Evolutionary conservation across 2,329 filamentous ascomycete species (phyloP), one percentile per base, ranked within the genome.

Genomic region (Sporothrix euskadiensis): DNA sequence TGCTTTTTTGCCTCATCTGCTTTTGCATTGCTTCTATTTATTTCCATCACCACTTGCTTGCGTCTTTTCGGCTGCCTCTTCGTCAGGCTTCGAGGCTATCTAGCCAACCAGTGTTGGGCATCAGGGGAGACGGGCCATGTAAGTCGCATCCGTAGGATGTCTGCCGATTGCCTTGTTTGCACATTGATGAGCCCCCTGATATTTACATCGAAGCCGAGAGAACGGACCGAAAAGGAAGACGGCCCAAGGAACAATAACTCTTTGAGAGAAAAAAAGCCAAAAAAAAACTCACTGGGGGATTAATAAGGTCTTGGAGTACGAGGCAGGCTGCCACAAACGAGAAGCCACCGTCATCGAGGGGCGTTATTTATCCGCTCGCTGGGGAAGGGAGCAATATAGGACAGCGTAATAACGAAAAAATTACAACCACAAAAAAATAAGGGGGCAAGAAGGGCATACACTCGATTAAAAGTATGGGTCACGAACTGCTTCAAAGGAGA

Each of bases 61-160:
- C 39, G 2, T 47, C 5, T 68, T 69, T 57, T 19, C 39, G 7
- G 14, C 47, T 47, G 4, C 26, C 26, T 30, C 19, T 47, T 39
- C 22, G 54, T 71, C 39, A 41, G 69, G 69, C 69, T 9, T 8
- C 32, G 16, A 22, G 7, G 47, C 30, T 3, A 41, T 59, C 26
- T 35, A 41, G 41, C 57, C 70, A 65, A 65, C 70, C 57, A 65
- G 16, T 9, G 61, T 71, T 65, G 57, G 70, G 70, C 70, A 65
- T 52, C 70, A 71, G 69, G 39, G 26, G n/a, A 39, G 32, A 69
- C 19, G 52, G 39, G 69, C 35, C 9, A 52, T 35, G 47, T 30
- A 22, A 44, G 41, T 52, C 49, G 41, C 57, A 71, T 71, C 19
- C 30, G 69, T 22, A 30, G 56, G 59, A 54, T 30, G 59, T 44